Conservation (phyloP, 257 asterid genomes). For the Salvia splendens region DNA sequence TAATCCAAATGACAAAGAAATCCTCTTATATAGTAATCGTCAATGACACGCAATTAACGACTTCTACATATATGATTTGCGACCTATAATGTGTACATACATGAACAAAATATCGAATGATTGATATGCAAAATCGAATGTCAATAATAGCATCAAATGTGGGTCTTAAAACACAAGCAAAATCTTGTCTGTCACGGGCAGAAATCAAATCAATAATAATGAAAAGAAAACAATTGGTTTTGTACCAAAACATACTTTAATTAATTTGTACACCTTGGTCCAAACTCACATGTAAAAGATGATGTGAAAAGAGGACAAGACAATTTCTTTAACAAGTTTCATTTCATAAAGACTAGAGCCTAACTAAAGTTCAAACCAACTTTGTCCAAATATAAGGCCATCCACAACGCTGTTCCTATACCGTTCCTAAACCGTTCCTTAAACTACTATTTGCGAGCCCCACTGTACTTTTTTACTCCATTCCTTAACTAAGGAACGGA, state of each 20-base stretch:
- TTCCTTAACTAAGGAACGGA: too few species aligned
- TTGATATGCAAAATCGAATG: constrained; percentile 18
- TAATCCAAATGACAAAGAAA: too few species aligned
- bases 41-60: too few species aligned
- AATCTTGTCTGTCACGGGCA: constrained; percentile 62
- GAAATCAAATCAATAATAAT: constrained; percentile 8
- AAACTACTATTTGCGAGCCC: too few species aligned
- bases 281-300: constrained; percentile 40
- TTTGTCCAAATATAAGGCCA: constrained; percentile 34
- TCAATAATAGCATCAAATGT: constrained; percentile 22
- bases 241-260: background rate
- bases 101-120: background rate
- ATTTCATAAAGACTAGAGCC: constrained; percentile 30
- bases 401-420: too few species aligned
- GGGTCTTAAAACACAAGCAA: constrained; percentile 36
- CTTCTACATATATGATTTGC: too few species aligned
- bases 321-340: constrained; percentile 23
- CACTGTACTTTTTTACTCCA: too few species aligned
- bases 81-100: too few species aligned
- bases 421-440: too few species aligned
- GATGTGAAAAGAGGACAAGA: constrained; percentile 28
- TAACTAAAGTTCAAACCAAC: constrained; percentile 35
- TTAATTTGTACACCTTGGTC: constrained; percentile 21
- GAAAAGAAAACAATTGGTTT: background rate
- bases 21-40: too few species aligned